A percentile compares a stretch with the other conserved stretches of the same genome.
Evolutionary conservation across 2,329 filamentous ascomycete species (phyloP).

Genomic region (Myriosclerotinia scirpicola): DNA sequence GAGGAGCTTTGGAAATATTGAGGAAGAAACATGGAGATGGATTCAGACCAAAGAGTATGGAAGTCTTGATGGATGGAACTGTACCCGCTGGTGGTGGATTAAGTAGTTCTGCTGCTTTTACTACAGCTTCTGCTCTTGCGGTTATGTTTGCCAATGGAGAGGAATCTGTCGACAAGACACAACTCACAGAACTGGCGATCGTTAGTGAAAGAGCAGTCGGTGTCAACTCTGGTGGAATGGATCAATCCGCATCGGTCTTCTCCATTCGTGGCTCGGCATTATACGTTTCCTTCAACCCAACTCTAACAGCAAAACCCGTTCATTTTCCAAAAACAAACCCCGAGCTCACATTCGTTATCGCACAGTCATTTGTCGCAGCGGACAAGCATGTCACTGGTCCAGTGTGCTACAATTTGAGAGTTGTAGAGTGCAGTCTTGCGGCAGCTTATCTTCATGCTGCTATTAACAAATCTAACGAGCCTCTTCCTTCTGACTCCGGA

Average conservation of each 20-base stretch:
- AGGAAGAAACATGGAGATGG: constrained; percentile 59
- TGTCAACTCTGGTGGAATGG: constrained; percentile 98
- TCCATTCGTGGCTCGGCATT: constrained; percentile 82
- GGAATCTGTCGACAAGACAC: constrained; percentile 78
- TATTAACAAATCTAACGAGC: constrained; percentile 55
- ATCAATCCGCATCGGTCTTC: constrained; percentile 95
- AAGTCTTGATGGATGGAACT: constrained; percentile 85
- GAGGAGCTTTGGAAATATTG: constrained; percentile 77
- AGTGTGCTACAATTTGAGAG: constrained; percentile 93
- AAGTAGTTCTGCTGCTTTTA: constrained; percentile 91
- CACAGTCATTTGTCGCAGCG: constrained; percentile 88
- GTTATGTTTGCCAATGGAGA: constrained; percentile 85
- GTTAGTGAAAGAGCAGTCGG: constrained; percentile 92
- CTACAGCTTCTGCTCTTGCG: constrained; percentile 84
- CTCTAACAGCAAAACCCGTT: constrained; percentile 73
- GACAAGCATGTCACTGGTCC: constrained; percentile 95
- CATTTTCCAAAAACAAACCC: constrained; percentile 78
- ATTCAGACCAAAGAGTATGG: constrained; percentile 74
- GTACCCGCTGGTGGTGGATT: constrained; percentile 91
- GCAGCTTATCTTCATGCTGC: constrained; percentile 65
- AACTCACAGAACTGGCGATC: constrained; percentile 88
- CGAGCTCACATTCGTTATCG: constrained; percentile 87
- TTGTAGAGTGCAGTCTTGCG: constrained; percentile 92
- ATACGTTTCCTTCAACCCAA: constrained; percentile 85
- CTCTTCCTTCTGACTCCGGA: constrained; percentile 73